Evolutionary conservation across 176 grass and related monocot species (phyloP), one percentile per base, ranked within the genome.

Genomic region (Hordeum marinum): DNA sequence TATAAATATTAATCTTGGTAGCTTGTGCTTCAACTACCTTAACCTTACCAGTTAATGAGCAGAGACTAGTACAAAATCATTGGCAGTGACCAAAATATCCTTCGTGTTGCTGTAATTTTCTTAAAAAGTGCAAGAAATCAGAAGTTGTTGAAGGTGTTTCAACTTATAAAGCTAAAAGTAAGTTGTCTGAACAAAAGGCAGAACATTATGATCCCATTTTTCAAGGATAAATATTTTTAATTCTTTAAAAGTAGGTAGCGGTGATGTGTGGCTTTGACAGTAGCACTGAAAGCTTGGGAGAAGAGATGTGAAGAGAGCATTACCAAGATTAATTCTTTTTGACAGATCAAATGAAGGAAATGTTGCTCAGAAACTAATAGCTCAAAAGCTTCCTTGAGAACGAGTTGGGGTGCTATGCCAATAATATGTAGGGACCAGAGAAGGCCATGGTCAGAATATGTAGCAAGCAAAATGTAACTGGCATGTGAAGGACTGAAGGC

Each of bases 1-100:
- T 80, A 55, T 80, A 74, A 57, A 75, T 89, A 80, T 45, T 64
- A 74, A 80, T 89, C 59, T 80, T 84, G 43, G 69, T 78, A 67
- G n/a, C 24, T 41, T 74, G 41, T 72, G 71, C 42, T 74, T 31
- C 71, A 74, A 74, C 71, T 74, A 74, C 71, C 71, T 50, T 48
- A 74, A 74, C 13, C 71, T 50, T 50, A 50, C 14, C 71, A 73
- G 41, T 73, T 74, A 74, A 74, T 74, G 31, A 74, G 25, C 8
- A 74, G 24, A 8, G 13, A 20, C 42, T 50, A 29, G 8, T 74
- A 50, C 9, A 50, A 74, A 74, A 50, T 74, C 71, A 50, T 74
- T 24, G 70, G 24, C 10, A 29, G 8, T 74, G 70, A 73, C 17
- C 71, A 20, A 74, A 74, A 74, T 48, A 17, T 50, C 42, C 71